Evolutionary conservation across 2,329 filamentous ascomycete genomes (phyloP), one percentile per base, ranked within the genome.

Genomic region (Colletotrichum scovillei): DNA sequence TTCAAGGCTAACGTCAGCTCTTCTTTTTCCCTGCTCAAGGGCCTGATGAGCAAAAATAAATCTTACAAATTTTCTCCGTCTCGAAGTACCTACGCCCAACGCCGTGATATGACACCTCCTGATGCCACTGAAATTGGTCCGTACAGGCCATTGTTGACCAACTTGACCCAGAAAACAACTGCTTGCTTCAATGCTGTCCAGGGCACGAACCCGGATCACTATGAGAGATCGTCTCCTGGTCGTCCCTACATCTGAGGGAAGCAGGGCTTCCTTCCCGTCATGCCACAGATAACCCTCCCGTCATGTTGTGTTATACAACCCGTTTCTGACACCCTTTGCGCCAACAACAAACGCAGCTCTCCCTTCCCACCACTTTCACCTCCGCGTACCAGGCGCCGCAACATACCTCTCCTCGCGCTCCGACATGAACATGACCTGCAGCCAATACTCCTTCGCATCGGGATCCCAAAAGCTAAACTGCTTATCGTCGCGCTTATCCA

Each of bases 351-450:
- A 49, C 4, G 16, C 19, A 19, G 7, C 42, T 19, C 6, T 8
- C 19, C 42, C 42, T n/a, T n/a, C 6, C 2, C 11, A 24, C 24
- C 38, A 16, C 49, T 35, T 83, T 83, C 79, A 89, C 77, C 84
- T 81, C 78, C 87, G 87, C 77, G 92, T 79, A 14, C 91, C 91
- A 0, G 91, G 91, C 67, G 91, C 91, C 22, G 90, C 90, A 63
- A 90, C 91, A 76, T 92, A 98, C 74, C 95, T 89, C 88, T 98
- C 96, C 85, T 98, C 97, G 76, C 97, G 91, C 87, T 99, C 97
- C 52, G 97, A 98, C 90, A 98, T 97, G 86, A 98, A 99, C 88
- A 98, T 94, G 76, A 99, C 90, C 87, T 98, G 97, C 53, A 98
- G 90, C 94, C 95, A 98, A 81, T 97, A 99, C 86, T 98, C 96